Evolutionary conservation across 148 eudicot genomes (phyloP).

Genomic region (Persicaria tinctoria): DNA sequence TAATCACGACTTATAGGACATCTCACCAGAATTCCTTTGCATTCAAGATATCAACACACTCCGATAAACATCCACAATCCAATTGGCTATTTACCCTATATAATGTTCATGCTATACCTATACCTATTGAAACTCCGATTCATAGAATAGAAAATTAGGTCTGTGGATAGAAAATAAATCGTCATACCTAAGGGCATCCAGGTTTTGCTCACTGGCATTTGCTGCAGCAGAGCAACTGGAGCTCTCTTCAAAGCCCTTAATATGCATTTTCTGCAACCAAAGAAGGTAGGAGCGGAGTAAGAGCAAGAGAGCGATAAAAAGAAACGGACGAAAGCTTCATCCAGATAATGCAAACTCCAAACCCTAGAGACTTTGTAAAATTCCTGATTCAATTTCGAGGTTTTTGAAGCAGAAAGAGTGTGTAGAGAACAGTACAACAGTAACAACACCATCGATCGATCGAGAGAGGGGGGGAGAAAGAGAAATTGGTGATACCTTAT

Average conservation of each 20-base stretch:
- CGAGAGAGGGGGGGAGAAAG: neutral
- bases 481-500: slow-evolving; percentile 35
- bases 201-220: neutral
- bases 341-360: neutral
- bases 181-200: neutral
- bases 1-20: neutral
- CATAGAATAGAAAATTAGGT: neutral
- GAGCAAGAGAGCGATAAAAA: neutral
- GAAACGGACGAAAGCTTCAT: neutral
- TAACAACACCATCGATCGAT: too few relatives aligned
- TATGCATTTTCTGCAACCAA: neutral
- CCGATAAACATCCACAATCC: too few relatives aligned
- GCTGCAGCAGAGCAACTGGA: neutral
- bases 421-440: too few relatives aligned
- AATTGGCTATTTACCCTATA: neutral
- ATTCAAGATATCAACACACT: too few relatives aligned
- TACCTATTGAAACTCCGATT: neutral
- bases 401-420: too few relatives aligned
- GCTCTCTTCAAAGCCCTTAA: neutral
- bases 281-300: neutral
- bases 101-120: neutral
- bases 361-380: too few relatives aligned
- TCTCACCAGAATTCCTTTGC: too few relatives aligned
- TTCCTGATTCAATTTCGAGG: too few relatives aligned
- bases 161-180: neutral